Evolutionary conservation across 345 rosid species (phyloP), one percentile per base, ranked within the genome.

Genomic region (Hibiscus trionum): DNA sequence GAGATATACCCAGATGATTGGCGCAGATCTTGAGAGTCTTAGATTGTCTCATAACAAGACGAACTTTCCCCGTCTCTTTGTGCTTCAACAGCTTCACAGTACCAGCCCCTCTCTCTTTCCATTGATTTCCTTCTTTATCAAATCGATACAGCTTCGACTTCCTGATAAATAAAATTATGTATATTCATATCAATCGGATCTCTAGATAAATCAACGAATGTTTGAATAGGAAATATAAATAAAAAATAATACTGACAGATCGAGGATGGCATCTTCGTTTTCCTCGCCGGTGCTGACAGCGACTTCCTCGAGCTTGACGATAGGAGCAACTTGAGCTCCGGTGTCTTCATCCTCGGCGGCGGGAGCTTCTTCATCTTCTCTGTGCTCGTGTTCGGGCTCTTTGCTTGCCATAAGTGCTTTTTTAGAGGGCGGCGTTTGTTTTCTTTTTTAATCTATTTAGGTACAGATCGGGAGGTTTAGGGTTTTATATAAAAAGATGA

Each of bases 1-100:
- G 10, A 39, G 8, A 26, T 61, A 58, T 24, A 89, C 98, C 88
- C 1, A 88, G 78, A 86, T 95, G 98, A 81, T 95, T 95, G 62
- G 98, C 99, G 60, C 99, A 95, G 94, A 95, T 93, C 91, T 93
- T 95, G 72, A 95, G 88, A 50, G 99, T 95, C 80, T 90, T 95
- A 2, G 94, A 88, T 73, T 94, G 98, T 73, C 97, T 84, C 90
- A 93, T 89, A 66, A 95, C 90, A 16, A 94, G 95, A 60, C 98
- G 88, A 71, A 92, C 93, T 71, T 89, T 95, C 11, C 88, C 90
- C n/a, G 83, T 78, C 46, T 73, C 86, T 69, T 89, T 90, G 73
- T 95, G 99, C 73, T 90, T 92, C 78, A 95, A 80, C 12, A 95
- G 79, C 91, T 88, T 95, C 44, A 95, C 97, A 33, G 87, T 84